Evolutionary conservation across 2,329 filamentous ascomycete species (phyloP).

Genomic region (Alternaria rosae): DNA sequence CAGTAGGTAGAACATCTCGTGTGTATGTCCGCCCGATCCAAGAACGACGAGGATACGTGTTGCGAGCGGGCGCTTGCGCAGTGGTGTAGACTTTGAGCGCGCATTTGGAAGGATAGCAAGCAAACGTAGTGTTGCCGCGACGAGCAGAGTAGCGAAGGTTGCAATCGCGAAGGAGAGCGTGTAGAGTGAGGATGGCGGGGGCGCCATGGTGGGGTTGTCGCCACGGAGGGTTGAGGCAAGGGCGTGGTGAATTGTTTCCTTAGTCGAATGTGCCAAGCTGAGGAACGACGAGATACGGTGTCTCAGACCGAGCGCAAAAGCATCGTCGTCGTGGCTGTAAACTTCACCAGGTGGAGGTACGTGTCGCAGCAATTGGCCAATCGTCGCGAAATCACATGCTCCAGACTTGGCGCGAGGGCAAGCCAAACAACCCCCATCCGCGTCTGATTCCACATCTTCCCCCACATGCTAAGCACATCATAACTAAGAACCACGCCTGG

Average conservation of each 20-base stretch:
- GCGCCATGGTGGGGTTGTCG: conserved; percentile 25
- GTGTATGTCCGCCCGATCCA: conserved; percentile 91
- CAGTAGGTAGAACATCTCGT: conserved; percentile 91
- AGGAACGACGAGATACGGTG: too few species aligned
- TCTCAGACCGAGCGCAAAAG: not conserved
- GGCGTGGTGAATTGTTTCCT: not conserved
- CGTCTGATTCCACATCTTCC: not conserved
- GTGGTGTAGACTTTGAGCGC: conserved; percentile 29
- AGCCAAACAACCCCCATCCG: not conserved
- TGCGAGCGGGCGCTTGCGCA: conserved; percentile 42
- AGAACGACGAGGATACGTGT: conserved; percentile 80
- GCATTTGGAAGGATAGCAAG: conserved; percentile 49
- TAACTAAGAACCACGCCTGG: too few species aligned
- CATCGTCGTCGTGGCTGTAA: not conserved
- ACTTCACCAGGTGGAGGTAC: conserved; percentile 4
- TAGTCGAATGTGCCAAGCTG: not conserved
- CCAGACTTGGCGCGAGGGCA: not conserved
- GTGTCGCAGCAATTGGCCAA: conserved; percentile 10
- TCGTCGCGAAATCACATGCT: conserved; percentile 14
- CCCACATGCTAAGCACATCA: not conserved
- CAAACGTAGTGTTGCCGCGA: conserved; percentile 48
- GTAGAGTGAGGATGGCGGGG: conserved; percentile 29
- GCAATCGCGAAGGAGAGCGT: conserved; percentile 42
- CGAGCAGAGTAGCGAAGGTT: conserved; percentile 43
- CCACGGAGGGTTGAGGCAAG: not conserved